These are phyloP conservation scores for Darksidea phi DNA, from an alignment of 495 filamentous ascomycete genomes.

Conservation along the genomic window DNA sequence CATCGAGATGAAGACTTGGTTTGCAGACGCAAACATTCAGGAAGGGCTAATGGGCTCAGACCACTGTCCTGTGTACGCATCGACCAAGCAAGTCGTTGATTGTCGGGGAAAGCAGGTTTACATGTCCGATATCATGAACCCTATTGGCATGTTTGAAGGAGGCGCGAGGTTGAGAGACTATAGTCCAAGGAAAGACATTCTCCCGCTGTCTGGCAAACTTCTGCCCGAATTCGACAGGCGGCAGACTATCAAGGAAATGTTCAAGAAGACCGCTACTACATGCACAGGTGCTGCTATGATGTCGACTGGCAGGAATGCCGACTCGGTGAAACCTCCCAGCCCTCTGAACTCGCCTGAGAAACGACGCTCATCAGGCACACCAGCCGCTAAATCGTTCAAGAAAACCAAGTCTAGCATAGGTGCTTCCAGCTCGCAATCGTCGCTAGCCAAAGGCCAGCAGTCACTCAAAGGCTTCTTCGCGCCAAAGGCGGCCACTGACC, in stretches of 20 bases:
- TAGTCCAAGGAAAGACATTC: conserved; percentile 56
- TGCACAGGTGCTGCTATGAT: neutral
- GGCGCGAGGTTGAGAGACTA: conserved; percentile 69
- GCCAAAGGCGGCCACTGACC: conserved; percentile 6
- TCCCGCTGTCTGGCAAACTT: conserved; percentile 75
- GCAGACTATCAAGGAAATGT: conserved; percentile 90
- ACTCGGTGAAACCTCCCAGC: neutral
- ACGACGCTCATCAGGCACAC: conserved; percentile 6
- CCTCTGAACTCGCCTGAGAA: conserved; percentile 21
- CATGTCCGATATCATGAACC: conserved; percentile 78
- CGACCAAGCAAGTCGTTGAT: conserved; percentile 63
- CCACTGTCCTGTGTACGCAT: conserved; percentile 89
- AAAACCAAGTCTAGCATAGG: conserved; percentile 40
- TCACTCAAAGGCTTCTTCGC: conserved; percentile 80
- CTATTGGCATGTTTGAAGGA: conserved; percentile 67
- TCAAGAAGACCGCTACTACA: conserved; percentile 52
- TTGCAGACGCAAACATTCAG: conserved; percentile 85
- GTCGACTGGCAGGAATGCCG: neutral
- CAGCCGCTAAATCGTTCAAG: conserved; percentile 15
- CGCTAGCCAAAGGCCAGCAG: conserved; percentile 60
- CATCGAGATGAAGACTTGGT: conserved; percentile 77
- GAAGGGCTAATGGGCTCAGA: conserved; percentile 95
- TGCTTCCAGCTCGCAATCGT: conserved; percentile 24
- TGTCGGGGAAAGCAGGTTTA: conserved; percentile 52
- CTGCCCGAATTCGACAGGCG: conserved; percentile 86